A percentile compares a stretch with the other conserved stretches of the same genome.
Conservation (phyloP, 2,329 filamentous ascomycete species). For the Canariomyces notabilis region DNA sequence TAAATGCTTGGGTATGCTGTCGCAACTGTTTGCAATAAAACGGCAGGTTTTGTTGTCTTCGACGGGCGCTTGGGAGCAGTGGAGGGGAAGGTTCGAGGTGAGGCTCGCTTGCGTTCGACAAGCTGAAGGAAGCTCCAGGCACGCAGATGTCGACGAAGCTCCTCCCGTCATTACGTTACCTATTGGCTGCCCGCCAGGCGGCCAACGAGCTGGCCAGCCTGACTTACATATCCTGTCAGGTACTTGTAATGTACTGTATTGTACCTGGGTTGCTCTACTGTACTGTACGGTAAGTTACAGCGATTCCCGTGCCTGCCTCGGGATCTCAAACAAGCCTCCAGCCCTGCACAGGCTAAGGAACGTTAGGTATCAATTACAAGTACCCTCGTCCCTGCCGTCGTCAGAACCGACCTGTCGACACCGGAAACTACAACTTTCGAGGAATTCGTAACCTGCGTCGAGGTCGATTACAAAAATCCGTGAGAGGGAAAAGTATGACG, state of each 20-base stretch:
- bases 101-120: conserved; percentile 17
- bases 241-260: conserved; percentile 4
- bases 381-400: too few relatives aligned
- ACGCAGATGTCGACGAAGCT: conserved; percentile 24
- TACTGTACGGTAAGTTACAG: neutral
- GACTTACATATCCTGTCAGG: conserved; percentile 9
- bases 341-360: too few relatives aligned
- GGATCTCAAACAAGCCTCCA: conserved; percentile 2
- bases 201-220: conserved; percentile 18
- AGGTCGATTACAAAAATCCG: too few relatives aligned
- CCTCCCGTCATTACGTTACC: conserved; percentile 12
- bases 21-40: neutral
- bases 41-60: conserved; percentile 4
- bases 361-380: too few relatives aligned
- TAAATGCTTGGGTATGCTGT: neutral
- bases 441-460: too few relatives aligned
- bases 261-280: neutral
- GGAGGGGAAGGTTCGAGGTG: conserved; percentile 7
- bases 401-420: too few relatives aligned
- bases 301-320: too few relatives aligned
- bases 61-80: conserved; percentile 9
- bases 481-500: too few relatives aligned
- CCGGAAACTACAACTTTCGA: too few relatives aligned
- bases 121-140: conserved; percentile 26
- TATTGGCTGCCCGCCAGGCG: conserved; percentile 17